Percentiles rank a stretch among this genome's conserved stretches.
Conservation (phyloP, 73 alveolate genomes). For the Paramecium bursaria region DNA sequence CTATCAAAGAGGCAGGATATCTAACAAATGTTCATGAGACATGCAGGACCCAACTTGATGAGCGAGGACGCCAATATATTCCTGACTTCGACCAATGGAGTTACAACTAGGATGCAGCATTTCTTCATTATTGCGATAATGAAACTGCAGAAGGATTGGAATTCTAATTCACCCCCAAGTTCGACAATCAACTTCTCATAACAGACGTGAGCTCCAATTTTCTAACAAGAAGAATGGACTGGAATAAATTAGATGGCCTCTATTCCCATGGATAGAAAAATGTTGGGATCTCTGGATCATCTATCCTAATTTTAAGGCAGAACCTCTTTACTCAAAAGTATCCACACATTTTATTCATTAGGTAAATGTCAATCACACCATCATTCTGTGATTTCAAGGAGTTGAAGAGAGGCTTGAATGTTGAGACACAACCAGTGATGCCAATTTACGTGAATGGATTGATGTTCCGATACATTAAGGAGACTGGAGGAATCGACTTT, state of each 20-base stretch:
- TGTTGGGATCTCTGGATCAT: constrained; percentile 80
- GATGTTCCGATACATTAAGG: background rate
- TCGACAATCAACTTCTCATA: constrained; percentile 67
- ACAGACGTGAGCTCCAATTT: constrained; percentile 83
- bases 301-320: constrained; percentile 75
- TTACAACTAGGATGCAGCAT: constrained; percentile 73
- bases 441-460: constrained; percentile 45
- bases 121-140: constrained; percentile 82
- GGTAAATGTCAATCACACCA: background rate
- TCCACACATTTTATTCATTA: constrained; percentile 69
- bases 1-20: constrained; percentile 77
- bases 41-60: background rate
- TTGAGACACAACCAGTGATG: constrained; percentile 3
- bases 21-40: constrained; percentile 35
- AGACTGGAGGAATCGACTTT: background rate
- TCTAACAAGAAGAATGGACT: constrained; percentile 75
- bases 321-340: too few species aligned
- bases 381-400: constrained; percentile 39
- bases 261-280: constrained; percentile 84
- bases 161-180: constrained; percentile 72
- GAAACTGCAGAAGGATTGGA: constrained; percentile 88
- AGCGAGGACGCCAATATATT: constrained; percentile 51
- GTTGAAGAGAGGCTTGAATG: background rate
- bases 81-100: constrained; percentile 75
- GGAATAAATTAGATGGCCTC: constrained; percentile 77